A percentile compares a stretch with the other conserved stretches of the same genome.
Conservation (phyloP, 176 grass and related monocot genomes). For the Otatea glauca region DNA sequence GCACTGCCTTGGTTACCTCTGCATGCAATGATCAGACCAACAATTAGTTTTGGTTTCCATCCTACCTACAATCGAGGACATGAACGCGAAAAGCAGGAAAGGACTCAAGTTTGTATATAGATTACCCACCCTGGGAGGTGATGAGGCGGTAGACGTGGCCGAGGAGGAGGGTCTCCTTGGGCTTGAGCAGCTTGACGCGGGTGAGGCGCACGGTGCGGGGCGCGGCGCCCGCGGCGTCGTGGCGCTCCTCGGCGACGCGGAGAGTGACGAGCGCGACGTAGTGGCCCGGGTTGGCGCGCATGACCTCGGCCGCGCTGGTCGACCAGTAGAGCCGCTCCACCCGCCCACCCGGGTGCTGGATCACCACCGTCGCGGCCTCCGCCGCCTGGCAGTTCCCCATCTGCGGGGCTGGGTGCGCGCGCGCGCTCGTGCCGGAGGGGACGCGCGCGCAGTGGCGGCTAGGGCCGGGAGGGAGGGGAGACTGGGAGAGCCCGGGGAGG, state of each 20-base stretch:
- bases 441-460: not conserved
- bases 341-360: conserved; percentile 79
- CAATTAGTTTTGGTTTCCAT: not conserved
- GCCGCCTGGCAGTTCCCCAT: conserved; percentile 98
- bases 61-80: not conserved
- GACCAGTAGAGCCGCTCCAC: conserved; percentile 82
- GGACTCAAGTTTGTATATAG: not conserved
- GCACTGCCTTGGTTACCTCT: conserved; percentile 89
- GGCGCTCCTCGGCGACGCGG: conserved; percentile 62
- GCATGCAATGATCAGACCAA: conserved; percentile 32
- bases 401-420: not conserved
- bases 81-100: not conserved
- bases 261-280: conserved; percentile 88
- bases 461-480: not conserved
- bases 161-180: conserved; percentile 71
- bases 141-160: conserved; percentile 93
- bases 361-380: conserved; percentile 74
- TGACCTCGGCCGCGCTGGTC: conserved; percentile 71
- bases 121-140: conserved; percentile 64
- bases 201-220: conserved; percentile 69
- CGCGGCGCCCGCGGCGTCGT: conserved; percentile 38
- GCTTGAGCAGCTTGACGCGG: conserved; percentile 88
- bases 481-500: not conserved
- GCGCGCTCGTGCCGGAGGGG: not conserved
- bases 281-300: conserved; percentile 92